phyloP scores from a whole-genome alignment of 768 basidiomycete genomes.

The Mycena epipterygia region DNA sequence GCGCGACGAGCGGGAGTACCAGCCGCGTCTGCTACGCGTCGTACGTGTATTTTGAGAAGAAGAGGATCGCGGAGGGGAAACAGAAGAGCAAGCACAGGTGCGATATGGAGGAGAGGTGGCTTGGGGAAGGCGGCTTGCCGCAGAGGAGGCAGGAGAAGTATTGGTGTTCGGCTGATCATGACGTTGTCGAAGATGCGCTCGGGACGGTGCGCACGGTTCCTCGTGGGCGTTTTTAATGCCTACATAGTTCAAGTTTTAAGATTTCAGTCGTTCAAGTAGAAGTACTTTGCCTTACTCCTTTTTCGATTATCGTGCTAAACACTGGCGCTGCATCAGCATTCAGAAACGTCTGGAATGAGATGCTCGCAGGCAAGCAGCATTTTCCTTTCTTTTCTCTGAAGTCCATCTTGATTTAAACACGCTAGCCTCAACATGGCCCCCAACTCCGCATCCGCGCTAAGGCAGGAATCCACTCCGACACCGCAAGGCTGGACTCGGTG shows the following conservation, averaged over 20 bases:
- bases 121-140: conserved; percentile 35
- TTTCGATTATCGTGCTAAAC: no score
- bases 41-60: conserved; percentile 37
- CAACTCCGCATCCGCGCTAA: no score
- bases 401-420: no score
- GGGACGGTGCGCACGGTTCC: conserved; percentile 4
- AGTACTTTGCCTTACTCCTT: no score
- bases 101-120: conserved; percentile 38
- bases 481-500: no score
- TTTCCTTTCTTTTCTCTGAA: no score
- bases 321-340: no score
- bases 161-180: not conserved
- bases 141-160: conserved; percentile 18
- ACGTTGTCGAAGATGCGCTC: not conserved
- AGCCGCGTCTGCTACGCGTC: conserved; percentile 34
- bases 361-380: no score
- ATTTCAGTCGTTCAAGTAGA: not conserved
- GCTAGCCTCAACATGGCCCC: no score
- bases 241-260: not conserved
- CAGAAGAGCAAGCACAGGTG: conserved; percentile 32
- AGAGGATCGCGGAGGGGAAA: conserved; percentile 27
- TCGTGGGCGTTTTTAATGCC: not conserved
- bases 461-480: no score
- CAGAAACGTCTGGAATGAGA: no score
- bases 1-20: conserved; percentile 31